Conservation (phyloP, 805 yeast species). For the Debaryomyces prosopidis region DNA sequence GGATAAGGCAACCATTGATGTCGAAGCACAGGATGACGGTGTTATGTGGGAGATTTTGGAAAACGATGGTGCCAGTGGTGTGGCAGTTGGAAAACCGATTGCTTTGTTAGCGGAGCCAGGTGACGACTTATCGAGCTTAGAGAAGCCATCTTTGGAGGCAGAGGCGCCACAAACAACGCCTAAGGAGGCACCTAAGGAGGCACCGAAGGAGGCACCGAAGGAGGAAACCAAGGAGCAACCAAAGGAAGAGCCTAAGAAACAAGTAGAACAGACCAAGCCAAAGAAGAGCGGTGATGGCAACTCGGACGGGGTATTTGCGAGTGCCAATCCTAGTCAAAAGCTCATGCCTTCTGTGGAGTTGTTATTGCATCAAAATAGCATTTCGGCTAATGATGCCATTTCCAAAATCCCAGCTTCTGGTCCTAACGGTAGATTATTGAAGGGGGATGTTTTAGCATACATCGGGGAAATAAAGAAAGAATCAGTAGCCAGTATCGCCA, state of each 20-base stretch:
- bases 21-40: slow-evolving; percentile 92
- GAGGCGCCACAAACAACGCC: slow-evolving; percentile 17
- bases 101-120: slow-evolving; percentile 87
- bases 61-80: slow-evolving; percentile 75
- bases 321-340: slow-evolving; percentile 67
- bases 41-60: slow-evolving; percentile 70
- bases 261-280: slow-evolving; percentile 1
- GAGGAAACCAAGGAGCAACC: slow-evolving; percentile 11
- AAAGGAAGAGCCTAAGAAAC: slow-evolving; percentile 12
- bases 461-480: slow-evolving; percentile 69
- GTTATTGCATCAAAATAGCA: slow-evolving; percentile 59
- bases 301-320: slow-evolving; percentile 17
- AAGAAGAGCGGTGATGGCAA: not conserved
- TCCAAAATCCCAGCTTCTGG: slow-evolving; percentile 80
- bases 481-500: slow-evolving; percentile 52
- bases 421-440: slow-evolving; percentile 81
- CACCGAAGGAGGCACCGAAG: slow-evolving; percentile 14
- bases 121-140: slow-evolving; percentile 71
- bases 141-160: slow-evolving; percentile 50
- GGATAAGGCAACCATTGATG: slow-evolving; percentile 80
- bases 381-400: slow-evolving; percentile 71
- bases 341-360: slow-evolving; percentile 78
- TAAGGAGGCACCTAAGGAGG: slow-evolving; percentile 16
- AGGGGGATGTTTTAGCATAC: slow-evolving; percentile 88
- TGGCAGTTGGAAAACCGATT: slow-evolving; percentile 86